A percentile compares a stretch with the other conserved stretches of the same genome.
Evolutionary conservation across 2,329 filamentous ascomycete species (phyloP).

Genomic region (Neoarthrinium moseri): DNA sequence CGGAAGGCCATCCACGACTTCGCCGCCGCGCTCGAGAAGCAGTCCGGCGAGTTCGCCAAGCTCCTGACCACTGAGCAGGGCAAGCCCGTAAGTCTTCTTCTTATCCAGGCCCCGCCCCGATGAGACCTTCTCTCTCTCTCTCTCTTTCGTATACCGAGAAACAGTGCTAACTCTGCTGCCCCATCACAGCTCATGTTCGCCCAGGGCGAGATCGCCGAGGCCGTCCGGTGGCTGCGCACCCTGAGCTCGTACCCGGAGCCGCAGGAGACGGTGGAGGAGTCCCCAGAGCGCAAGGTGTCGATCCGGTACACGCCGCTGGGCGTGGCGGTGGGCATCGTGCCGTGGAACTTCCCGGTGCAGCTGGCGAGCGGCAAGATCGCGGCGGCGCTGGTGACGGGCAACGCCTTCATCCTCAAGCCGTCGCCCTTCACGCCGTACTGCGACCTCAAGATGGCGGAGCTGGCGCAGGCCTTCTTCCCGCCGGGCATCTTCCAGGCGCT

Average conservation of each 20-base stretch:
- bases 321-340: slow-evolving; percentile 44
- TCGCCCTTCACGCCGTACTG: slow-evolving; percentile 40
- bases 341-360: slow-evolving; percentile 46
- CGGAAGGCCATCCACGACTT: slow-evolving; percentile 18
- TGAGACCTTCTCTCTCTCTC: neutral
- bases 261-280: too few relatives aligned
- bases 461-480: slow-evolving; percentile 38
- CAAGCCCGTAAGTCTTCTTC: slow-evolving; percentile 12
- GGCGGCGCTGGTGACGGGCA: slow-evolving; percentile 46
- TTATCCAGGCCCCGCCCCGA: too few relatives aligned
- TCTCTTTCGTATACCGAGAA: neutral
- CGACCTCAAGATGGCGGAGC: slow-evolving; percentile 38
- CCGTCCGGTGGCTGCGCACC: neutral
- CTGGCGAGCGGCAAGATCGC: slow-evolving; percentile 38
- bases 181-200: slow-evolving; percentile 20
- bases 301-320: slow-evolving; percentile 35
- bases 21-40: slow-evolving; percentile 17
- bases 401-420: slow-evolving; percentile 50
- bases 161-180: too few relatives aligned
- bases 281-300: too few relatives aligned
- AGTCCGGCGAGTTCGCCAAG: slow-evolving; percentile 12
- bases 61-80: slow-evolving; percentile 16
- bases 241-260: slow-evolving; percentile 12
- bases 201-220: slow-evolving; percentile 12
- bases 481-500: slow-evolving; percentile 42